Evolutionary conservation across 441 rosid genomes (phyloP), one percentile per base, ranked within the genome.

Genomic region (Gossypium gossypioides): DNA sequence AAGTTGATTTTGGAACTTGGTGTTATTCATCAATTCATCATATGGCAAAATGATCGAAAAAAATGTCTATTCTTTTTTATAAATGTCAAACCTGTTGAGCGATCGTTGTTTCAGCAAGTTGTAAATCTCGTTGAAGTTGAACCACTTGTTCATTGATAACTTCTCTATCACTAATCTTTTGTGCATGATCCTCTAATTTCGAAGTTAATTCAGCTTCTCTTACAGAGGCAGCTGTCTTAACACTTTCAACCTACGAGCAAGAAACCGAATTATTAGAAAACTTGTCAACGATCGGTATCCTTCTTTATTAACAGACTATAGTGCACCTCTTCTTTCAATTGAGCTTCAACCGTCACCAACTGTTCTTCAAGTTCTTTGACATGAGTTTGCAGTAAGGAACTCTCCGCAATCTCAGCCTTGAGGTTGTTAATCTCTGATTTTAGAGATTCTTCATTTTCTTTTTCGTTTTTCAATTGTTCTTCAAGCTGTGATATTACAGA

Each of bases 281-380:
- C 54, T 55, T 6, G 10, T 72, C 18, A 18, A 46, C 1, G 16
- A 40, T 15, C 37, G 3, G 24, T 71, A 18, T 61, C 71, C 69
- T 58, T 73, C 72, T 0, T 74, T 66, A 68, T 63, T 58, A 63
- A 59, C 57, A 42, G n/a, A 75, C 51, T 68, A 58, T 19, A 40
- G 25, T 85, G 42, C 42, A 88, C 96, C 88, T 89, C 86, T 81
- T 88, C 84, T 78, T 85, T 86, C 59, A 83, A 69, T 72, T 71
- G 86, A 69, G 82, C 72, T 85, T 87, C 85, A 27, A 82, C 84
- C 6, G 50, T 58, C 68, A 76, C 76, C 78, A 87, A 66, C 68
- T 81, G 81, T 61, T 86, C 87, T 78, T 89, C 85, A 60, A 92
- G 86, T 67, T 92, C 98, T 77, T 81, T 85, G 27, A 87, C 56